Base-by-base conservation (phyloP, 1,139 yeast species). In the Wickerhamomyces sp. region DNA sequence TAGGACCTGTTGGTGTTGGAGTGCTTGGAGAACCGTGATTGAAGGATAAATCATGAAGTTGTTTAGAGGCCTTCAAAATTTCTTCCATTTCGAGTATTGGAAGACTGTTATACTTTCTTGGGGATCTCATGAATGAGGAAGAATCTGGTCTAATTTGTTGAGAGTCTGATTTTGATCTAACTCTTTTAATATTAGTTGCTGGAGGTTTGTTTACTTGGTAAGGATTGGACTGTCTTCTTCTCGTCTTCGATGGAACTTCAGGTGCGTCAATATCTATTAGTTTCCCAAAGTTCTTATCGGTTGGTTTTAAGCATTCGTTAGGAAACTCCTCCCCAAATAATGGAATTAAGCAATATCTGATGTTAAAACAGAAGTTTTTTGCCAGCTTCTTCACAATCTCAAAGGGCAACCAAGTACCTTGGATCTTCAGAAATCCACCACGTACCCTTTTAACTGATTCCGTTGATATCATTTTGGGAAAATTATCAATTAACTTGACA, bases 391-490 rank as follows among this genome's bases (percentile, higher is more conserved):
- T 72, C 33, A 95, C 90, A 37, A 85, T 68, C 14, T 73, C 73
- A 57, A 66, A 83, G 2, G 96, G 95, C 31, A 89, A 65, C 97
- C 97, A 90, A 5, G 96, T 88, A 2, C 97, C 97, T 64, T 90
- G 97, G 52, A 90, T 87, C 67, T 88, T 89, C 51, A 90, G 72
- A 54, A 81, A 87, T 3, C 97, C 97, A 33, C 97, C 97, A 41
- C 97, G 68, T 17, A 89, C 88, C 36, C 96, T 72, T 51, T 79
- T 77, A 40, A 88, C 76, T 31, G 75, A 75, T 24, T 66, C 67
- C 18, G 46, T 58, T 15, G 32, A 30, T 16, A 30, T 30, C 4
- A 56, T 54, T 40, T 40, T 52, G 30, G 81, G 87, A 59, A 75
- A 79, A 39, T 81, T 77, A 56, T 85, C 94, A 31, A 85, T 67